These are phyloP conservation scores for Amylostereum areolatum DNA, from an alignment of 1,284 basidiomycete genomes.

Conservation along the genomic window DNA sequence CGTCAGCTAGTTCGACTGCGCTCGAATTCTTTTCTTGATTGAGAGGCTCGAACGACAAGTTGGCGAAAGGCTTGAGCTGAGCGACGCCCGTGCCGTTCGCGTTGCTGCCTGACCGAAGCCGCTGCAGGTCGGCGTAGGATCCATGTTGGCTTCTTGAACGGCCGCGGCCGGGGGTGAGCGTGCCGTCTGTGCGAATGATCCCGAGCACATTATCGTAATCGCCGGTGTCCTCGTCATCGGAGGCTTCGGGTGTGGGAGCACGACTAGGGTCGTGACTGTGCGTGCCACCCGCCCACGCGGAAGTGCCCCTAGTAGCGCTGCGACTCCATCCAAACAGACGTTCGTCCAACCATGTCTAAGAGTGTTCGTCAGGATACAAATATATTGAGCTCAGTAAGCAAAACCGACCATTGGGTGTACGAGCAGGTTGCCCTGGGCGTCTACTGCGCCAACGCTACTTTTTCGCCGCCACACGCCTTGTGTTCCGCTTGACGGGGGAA, in stretches of 20 bases:
- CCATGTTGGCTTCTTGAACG: conserved; percentile 62
- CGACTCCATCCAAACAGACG: conserved; percentile 89
- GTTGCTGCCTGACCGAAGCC: conserved; percentile 35
- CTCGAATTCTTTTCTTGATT: conserved; percentile 3
- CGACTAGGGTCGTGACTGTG: conserved; percentile 57
- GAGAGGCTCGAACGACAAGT: conserved; percentile 1
- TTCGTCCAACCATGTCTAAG: conserved; percentile 85
- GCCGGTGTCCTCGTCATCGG: conserved; percentile 73
- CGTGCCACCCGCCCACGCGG: conserved; percentile 62
- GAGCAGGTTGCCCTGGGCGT: conserved; percentile 72
- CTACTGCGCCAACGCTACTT: conserved; percentile 68
- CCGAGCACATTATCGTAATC: conserved; percentile 78
- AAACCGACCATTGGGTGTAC: conserved; percentile 70
- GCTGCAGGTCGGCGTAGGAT: conserved; percentile 76
- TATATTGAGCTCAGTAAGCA: neutral
- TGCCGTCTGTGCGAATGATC: conserved; percentile 47
- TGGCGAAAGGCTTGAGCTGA: neutral
- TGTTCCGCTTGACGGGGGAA: conserved; percentile 67
- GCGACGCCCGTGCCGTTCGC: neutral
- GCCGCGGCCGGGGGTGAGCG: conserved; percentile 20
- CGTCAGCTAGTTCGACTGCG: conserved; percentile 17
- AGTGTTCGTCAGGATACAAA: conserved; percentile 1
- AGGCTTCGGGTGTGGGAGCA: conserved; percentile 58
- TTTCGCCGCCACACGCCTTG: conserved; percentile 71
- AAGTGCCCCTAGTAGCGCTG: conserved; percentile 65